These are phyloP conservation scores for Ailanthus altissimus DNA, from an alignment of 345 rosid genomes.

Conservation along the genomic window DNA sequence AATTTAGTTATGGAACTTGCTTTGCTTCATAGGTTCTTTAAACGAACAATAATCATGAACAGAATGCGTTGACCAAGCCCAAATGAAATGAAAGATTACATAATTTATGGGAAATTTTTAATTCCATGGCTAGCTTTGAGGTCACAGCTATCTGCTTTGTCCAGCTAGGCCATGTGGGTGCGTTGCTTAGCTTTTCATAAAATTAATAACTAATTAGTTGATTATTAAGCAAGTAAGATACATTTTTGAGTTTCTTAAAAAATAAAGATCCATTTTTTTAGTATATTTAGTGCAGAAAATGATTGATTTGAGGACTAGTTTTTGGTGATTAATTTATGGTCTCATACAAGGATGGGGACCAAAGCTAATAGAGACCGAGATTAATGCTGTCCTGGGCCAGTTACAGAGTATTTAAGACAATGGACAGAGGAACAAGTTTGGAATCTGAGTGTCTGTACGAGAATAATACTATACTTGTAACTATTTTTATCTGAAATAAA, in stretches of 20 bases:
- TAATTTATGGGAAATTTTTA: not conserved
- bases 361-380: not conserved
- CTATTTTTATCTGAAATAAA: too few species aligned
- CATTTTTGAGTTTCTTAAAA: too few species aligned
- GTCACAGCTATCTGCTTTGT: slow-evolving; percentile 25
- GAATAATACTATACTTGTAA: too few species aligned
- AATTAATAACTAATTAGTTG: not conserved
- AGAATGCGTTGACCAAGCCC: not conserved
- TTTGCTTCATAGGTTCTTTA: not conserved
- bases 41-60: not conserved
- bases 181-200: slow-evolving; percentile 19
- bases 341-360: not conserved
- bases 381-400: not conserved
- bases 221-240: slow-evolving; percentile 1
- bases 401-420: not conserved
- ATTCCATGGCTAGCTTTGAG: slow-evolving; percentile 17
- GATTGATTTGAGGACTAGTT: not conserved
- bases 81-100: not conserved
- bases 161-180: slow-evolving; percentile 47
- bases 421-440: not conserved
- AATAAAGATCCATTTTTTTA: too few species aligned
- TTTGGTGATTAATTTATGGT: not conserved
- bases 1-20: slow-evolving; percentile 20
- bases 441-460: not conserved
- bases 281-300: not conserved